Evolutionary conservation across 768 basidiomycete genomes (phyloP), one percentile per base, ranked within the genome.

Genomic region (Chalciporus piperatus): DNA sequence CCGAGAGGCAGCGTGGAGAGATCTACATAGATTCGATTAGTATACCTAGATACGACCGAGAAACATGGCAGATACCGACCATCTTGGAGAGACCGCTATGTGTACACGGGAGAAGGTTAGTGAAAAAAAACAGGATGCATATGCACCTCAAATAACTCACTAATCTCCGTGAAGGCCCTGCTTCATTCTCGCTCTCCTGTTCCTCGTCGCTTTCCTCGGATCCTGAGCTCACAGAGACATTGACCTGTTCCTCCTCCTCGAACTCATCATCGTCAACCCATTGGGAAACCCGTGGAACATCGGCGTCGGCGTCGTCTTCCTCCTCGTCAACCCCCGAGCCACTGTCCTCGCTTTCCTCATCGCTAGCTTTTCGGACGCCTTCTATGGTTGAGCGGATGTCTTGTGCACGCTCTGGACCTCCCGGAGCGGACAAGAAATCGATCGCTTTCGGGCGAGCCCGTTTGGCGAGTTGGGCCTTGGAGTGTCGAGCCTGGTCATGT

Each of bases 1-100:
- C 84, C 84, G 13, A 90, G 75, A 1, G 89, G 83, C 23, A 91
- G 57, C 30, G 74, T 66, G 19, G 80, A 78, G 39, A 87, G 69
- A 61, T 82, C 86, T 87, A 47, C 7, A 44, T 20, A 3, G 12
- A 44, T 44, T 8, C 6, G 16, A 30, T 63, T 20, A 62, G 55
- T 52, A 40, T 19, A n/a, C 22, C 30, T 27, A 23, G 30, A 47
- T 22, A 13, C 17, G 25, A 25, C 17, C 1, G n/a, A 3, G 38
- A 33, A 25, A 41, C 32, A 35, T 17, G 20, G 28, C 4, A 27
- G 20, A n/a, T 17, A 10, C 51, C 20, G 39, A 69, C 68, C 65
- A 7, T 67, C 51, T 55, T 69, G 41, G 41, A 69, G 69, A 23
- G 60, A 65, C 40, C 42, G 63, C 70, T 69, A 47, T 17, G n/a